Evolutionary conservation across 2,329 filamentous ascomycete species (phyloP), one percentile per base, ranked within the genome.

Genomic region (Macrophomina phaseolina): DNA sequence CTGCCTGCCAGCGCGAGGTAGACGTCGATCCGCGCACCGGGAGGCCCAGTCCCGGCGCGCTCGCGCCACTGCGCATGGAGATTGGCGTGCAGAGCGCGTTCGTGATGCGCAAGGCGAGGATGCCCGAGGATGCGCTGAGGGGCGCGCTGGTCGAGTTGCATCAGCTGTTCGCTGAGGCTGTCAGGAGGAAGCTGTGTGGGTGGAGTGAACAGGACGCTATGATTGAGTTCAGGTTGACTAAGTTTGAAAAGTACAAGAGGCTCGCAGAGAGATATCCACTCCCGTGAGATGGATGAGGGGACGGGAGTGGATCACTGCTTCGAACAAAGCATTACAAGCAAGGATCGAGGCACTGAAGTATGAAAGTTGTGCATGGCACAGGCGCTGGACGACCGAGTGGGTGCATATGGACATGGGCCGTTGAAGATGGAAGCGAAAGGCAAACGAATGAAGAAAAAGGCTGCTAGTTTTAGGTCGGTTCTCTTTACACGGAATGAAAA

Each of bases 131-230:
- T 2, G 73, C 72, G 12, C 71, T 68, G 28, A 64, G 48, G 40
- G 28, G 30, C 12, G 40, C 52, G 52, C n/a, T 28, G n/a, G 30
- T 65, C 9, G 68, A 73, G 9, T 66, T 79, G 34, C 75, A 78
- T 53, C 12, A 49, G 0, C 67, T 77, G 1, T 78, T 74, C 30
- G 74, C 70, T 0, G 65, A 72, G 7, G 75, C 73, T 1, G 73
- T 79, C 49, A 61, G 68, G 40, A 60, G 65, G 6, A 70, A 68
- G 23, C 70, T 79, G 34, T 68, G 72, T 3, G 76, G 76, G 0
- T 69, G 67, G 34, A 73, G 64, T 12, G 72, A 74, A 51, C 67
- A 71, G 5, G 72, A 74, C 18, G 75, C 76, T 7, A 74, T 77
- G 73, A 48, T 52, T 18, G 70, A 67, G 1, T 76, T 73, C 53